Base-by-base conservation (phyloP, 768 basidiomycete genomes). In the Xanthoconium stramineum region DNA sequence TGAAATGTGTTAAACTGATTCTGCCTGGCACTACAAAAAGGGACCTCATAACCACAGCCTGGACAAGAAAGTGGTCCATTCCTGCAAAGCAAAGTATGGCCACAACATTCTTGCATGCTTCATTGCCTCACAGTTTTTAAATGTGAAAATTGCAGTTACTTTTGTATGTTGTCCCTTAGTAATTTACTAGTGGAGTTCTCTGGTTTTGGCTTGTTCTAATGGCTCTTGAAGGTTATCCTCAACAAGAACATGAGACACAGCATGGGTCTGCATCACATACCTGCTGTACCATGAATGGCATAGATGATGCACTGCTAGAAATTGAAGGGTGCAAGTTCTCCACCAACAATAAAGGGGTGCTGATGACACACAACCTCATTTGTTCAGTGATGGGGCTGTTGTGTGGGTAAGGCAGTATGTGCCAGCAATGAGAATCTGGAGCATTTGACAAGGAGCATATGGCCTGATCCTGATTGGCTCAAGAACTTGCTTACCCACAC, bases 181-280 rank as follows among this genome's bases (percentile, higher is more conserved):
- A 55, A 37, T 71, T 50, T 48, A 17, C 38, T 24, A 0, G 12
- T 0, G 0, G 1, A 17, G 10, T 24, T 2, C 12, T 5, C 4
- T 3, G 2, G 33, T 11, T 11, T 3, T 11, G 12, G 9, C 2
- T 0, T 2, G 6, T 47, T 36, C 24, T 65, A 9, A 64, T 3
- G 1, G 17, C 15, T 15, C 11, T 47, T 6, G 20, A 42, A 86
- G 84, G 80, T 0, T 84, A 86, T 54, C 53, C 80, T 1, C 83
- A 86, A 54, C 75, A 78, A 58, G 81, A 83, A 44, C 84, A 86
- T 37, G 83, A 84, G 43, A 86, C 84, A 0, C 75, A 74, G 15
- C 84, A 86, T 54, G 85, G 84, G 6, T 84, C 82, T 1, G 85
- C 85, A 83, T 79, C 82, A 0, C 75, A 70, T 53, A 80, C 81